A percentile compares a stretch with the other conserved stretches of the same genome.
phyloP scores from a whole-genome alignment of 2,329 filamentous ascomycete species.

The Trematosphaeria pertusa region DNA sequence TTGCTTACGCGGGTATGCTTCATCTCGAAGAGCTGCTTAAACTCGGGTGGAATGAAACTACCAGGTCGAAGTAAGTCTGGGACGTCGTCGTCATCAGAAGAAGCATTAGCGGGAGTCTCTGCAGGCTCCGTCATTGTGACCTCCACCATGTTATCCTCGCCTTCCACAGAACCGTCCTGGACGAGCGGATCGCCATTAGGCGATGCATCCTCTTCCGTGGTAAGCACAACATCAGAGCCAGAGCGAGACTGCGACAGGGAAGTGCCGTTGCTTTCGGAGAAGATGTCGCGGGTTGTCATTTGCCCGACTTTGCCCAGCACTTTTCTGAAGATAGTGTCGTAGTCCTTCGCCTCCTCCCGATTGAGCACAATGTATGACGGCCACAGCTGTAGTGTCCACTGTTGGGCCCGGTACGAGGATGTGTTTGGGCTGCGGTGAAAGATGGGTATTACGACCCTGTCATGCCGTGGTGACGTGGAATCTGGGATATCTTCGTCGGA shows the following conservation, averaged over 20 bases:
- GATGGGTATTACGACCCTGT: slow-evolving; percentile 73
- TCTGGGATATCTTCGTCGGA: slow-evolving; percentile 56
- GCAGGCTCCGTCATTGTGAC: slow-evolving; percentile 78
- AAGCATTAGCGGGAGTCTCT: slow-evolving; percentile 40
- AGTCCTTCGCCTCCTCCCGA: slow-evolving; percentile 71
- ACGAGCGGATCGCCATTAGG: slow-evolving; percentile 74
- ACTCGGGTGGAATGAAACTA: slow-evolving; percentile 71
- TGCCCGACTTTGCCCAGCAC: slow-evolving; percentile 77
- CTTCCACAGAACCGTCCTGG: slow-evolving; percentile 78
- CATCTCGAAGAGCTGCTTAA: slow-evolving; percentile 71
- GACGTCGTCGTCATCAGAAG: slow-evolving; percentile 26
- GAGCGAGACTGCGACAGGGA: slow-evolving; percentile 59
- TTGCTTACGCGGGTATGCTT: slow-evolving; percentile 65
- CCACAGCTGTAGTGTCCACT: slow-evolving; percentile 45
- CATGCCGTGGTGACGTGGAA: slow-evolving; percentile 68
- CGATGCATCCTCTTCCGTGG: slow-evolving; percentile 67
- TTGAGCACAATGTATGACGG: slow-evolving; percentile 79
- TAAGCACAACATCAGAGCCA: slow-evolving; percentile 74
- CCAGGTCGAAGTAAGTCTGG: slow-evolving; percentile 59
- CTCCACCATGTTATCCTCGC: slow-evolving; percentile 90
- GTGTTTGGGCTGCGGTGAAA: slow-evolving; percentile 63
- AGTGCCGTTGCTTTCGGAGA: slow-evolving; percentile 60
- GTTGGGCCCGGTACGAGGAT: slow-evolving; percentile 39
- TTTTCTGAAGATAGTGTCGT: slow-evolving; percentile 80
- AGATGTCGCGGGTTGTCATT: slow-evolving; percentile 73